Evolutionary conservation across 2,329 filamentous ascomycete genomes (phyloP).

Genomic region (Lasiodiplodia gonubiensis): DNA sequence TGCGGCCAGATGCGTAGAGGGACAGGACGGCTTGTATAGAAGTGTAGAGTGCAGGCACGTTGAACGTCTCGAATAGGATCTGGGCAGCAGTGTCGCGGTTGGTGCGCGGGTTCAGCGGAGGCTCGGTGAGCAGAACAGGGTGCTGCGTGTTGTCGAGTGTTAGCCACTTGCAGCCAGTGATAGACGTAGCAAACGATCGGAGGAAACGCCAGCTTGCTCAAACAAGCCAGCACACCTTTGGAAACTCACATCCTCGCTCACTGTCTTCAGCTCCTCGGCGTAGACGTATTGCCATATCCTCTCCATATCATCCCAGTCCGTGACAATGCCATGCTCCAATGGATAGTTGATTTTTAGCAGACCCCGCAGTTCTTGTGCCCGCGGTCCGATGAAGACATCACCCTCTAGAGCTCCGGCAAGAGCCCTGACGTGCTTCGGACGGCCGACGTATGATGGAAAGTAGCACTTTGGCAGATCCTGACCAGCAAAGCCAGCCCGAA

Average conservation of each 20-base stretch:
- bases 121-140: slow-evolving; percentile 93
- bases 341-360: slow-evolving; percentile 95
- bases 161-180: neutral
- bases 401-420: slow-evolving; percentile 96
- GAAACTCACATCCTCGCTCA: slow-evolving; percentile 84
- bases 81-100: slow-evolving; percentile 97
- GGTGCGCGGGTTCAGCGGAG: slow-evolving; percentile 90
- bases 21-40: slow-evolving; percentile 97
- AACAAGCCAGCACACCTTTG: neutral
- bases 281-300: slow-evolving; percentile 99
- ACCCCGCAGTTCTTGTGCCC: slow-evolving; percentile 87
- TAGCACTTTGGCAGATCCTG: slow-evolving; percentile 95
- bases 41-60: slow-evolving; percentile 93
- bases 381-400: slow-evolving; percentile 94
- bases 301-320: slow-evolving; percentile 99
- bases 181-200: neutral
- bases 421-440: slow-evolving; percentile 92
- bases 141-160: slow-evolving; percentile 61
- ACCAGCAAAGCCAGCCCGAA: slow-evolving; percentile 94
- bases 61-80: slow-evolving; percentile 98
- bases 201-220: neutral
- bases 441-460: slow-evolving; percentile 95
- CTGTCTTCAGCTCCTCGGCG: slow-evolving; percentile 90
- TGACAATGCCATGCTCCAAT: slow-evolving; percentile 96
- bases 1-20: slow-evolving; percentile 92